Conservation (phyloP, 768 basidiomycete species). For the Mycena galericulata region DNA sequence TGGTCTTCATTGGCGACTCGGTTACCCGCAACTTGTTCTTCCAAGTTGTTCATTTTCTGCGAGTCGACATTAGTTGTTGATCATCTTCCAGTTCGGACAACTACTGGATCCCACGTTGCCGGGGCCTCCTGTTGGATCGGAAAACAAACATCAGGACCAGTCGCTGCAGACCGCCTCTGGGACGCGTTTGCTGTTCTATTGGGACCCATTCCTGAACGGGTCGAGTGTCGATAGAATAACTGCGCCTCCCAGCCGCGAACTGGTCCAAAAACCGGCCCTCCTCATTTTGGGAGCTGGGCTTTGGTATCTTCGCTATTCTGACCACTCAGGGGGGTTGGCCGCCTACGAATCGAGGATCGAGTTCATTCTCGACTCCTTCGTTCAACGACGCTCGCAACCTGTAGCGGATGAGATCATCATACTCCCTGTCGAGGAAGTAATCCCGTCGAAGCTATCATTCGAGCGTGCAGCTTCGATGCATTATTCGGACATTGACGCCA, state of each 20-base stretch:
- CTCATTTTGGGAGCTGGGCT: conserved; percentile 88
- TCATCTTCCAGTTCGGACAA: conserved; percentile 76
- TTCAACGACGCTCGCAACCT: conserved; percentile 49
- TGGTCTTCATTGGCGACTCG: conserved; percentile 90
- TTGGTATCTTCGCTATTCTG: conserved; percentile 88
- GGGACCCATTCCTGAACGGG: conserved; percentile 92
- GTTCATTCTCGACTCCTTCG: conserved; percentile 64
- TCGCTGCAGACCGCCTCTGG: conserved; percentile 58
- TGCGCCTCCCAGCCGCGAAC: conserved; percentile 16
- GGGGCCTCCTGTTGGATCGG: conserved; percentile 62
- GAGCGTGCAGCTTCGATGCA: conserved; percentile 78
- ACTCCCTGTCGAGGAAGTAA: conserved; percentile 80
- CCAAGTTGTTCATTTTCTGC: background rate
- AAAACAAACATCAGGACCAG: conserved; percentile 79
- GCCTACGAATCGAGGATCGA: conserved; percentile 86
- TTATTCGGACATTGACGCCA: conserved; percentile 85
- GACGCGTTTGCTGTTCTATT: conserved; percentile 69
- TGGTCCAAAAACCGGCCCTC: conserved; percentile 60
- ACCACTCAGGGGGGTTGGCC: conserved; percentile 77
- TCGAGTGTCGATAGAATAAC: conserved; percentile 65
- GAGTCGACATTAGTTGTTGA: background rate
- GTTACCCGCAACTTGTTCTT: conserved; percentile 61
- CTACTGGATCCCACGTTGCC: conserved; percentile 70
- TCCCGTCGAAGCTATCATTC: conserved; percentile 71
- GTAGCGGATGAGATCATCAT: conserved; percentile 81